These are phyloP conservation scores for Fusarium nisikadoi DNA, from an alignment of 2,329 filamentous ascomycete genomes.

Conservation along the genomic window DNA sequence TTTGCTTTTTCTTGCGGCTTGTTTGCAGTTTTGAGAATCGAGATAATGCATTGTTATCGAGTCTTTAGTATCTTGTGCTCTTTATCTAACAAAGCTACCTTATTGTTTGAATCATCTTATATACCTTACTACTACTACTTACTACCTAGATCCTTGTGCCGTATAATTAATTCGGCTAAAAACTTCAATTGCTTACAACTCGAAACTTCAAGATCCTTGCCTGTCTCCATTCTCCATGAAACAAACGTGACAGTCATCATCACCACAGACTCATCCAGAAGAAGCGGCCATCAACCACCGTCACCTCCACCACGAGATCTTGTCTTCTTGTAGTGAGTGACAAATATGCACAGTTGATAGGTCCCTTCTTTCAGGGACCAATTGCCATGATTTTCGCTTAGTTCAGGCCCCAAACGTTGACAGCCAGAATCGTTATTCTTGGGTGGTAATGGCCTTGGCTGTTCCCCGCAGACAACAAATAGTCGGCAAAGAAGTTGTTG, in stretches of 20 bases:
- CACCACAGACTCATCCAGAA: not conserved
- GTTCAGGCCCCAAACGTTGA: not conserved
- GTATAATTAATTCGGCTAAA: not conserved
- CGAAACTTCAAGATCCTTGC: conserved; percentile 11
- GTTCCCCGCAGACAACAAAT: conserved; percentile 10
- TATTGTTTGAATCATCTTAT: not conserved
- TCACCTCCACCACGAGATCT: conserved; percentile 12
- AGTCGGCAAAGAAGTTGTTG: not conserved
- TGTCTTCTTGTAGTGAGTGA: not conserved
- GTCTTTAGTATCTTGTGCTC: not conserved
- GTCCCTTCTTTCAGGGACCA: conserved; percentile 1
- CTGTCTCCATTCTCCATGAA: conserved; percentile 21
- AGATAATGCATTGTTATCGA: not conserved
- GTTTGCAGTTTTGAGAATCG: not conserved
- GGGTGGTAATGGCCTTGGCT: not conserved
- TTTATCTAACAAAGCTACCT: not conserved
- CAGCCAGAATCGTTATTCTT: not conserved
- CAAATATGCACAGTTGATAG: not conserved
- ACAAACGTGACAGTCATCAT: conserved; percentile 13
- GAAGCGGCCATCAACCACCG: conserved; percentile 30
- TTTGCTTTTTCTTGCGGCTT: not conserved
- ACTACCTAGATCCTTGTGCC: not conserved
- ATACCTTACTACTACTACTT: not conserved
- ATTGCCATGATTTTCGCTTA: not conserved
- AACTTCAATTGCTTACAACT: not conserved